Base-by-base conservation (phyloP, 2,329 filamentous ascomycete species). In the Lizonia empirigonia region DNA sequence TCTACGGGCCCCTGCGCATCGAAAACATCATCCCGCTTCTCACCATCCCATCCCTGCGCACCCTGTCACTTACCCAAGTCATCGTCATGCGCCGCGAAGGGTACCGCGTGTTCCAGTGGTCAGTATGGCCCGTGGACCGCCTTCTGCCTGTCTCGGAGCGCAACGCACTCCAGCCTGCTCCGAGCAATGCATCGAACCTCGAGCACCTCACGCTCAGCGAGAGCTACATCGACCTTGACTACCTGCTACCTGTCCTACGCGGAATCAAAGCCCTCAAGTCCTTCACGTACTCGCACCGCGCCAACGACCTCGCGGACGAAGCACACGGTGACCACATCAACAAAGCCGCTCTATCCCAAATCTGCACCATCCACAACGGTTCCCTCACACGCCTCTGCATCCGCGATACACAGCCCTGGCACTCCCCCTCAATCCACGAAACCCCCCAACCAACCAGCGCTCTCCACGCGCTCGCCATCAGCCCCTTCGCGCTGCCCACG, bases 21-120 rank as follows among this genome's bases (percentile, higher is more conserved):
- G 48, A 51, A 20, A 51, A 53, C 7, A 26, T 45, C 3, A 36
- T 53, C 1, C 39, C 50, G 7, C 15, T 53, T 7, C 24, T 53
- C 1, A 49, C 38, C 9, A 42, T 53, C 10, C 22, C 34, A 2
- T 40, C 39, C 13, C 44, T 53, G 27, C 22, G 23, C n/a, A 34
- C 7, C 12, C 16, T 53, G 20, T 22, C 40, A 13, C 7, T 44
- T 1, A 36, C 24, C 8, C 44, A 53, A 22, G 50, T 53, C 8
- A 23, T 30, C 5, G 39, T 44, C 7, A 53, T 53, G 48, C 30
- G 48, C 6, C 22, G 41, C 1, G 34, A 58, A 46, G 35, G 41
- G n/a, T 18, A 27, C 13, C 16, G 50, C 29, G 32, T 45, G 9
- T 34, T 53, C 16, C 19, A 59, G 13, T 51, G 48, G 48, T 15